Evolutionary conservation across 2,329 filamentous ascomycete genomes (phyloP), one percentile per base, ranked within the genome.

Genomic region (Coniochaeta sp.): DNA sequence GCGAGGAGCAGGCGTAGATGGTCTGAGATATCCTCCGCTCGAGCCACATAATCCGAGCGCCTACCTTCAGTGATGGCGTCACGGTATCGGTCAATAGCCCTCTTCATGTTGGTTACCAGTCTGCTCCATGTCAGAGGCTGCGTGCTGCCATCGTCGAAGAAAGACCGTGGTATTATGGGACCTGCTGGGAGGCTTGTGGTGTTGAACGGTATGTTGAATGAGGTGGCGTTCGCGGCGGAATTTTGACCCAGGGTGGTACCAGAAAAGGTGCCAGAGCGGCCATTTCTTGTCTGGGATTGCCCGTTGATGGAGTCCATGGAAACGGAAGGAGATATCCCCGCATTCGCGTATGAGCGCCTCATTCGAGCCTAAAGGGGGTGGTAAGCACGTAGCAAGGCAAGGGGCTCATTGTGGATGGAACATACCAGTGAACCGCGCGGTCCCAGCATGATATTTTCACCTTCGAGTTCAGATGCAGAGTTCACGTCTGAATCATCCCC

Each of bases 11-110:
- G 78, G 51, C 94, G 87, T 52, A 99, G 76, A 66, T 99, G 92
- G 66, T 99, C 94, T 5, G 94, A 97, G 50, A 99, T 96, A 65
- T 99, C 92, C 69, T 99, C 94, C n/a, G 94, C 94, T 56, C 88
- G 82, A 53, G 87, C 86, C 24, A 97, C 94, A 67, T 95, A 97
- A 65, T 97, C 91, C 2, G 91, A 89, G 24, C 91, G 85, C 63
- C 87, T 85, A 56, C 85, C 86, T 61, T 84, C 87, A 56, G 85
- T 86, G 60, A 99, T 89, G n/a, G 89, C 88, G 59, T 95, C 87
- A 45, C 91, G 83, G 68, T 97, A 99, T 52, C 86, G 82, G 60
- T 96, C 91, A 54, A 99, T 86, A 2, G 92, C 89, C 58, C 83
- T 81, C 61, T 89, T 90, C 89, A 97, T 97, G 63, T 96, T 95